These are phyloP conservation scores for Taphrina wiesneri DNA, from an alignment of 1,139 yeast species.

Conservation along the genomic window DNA sequence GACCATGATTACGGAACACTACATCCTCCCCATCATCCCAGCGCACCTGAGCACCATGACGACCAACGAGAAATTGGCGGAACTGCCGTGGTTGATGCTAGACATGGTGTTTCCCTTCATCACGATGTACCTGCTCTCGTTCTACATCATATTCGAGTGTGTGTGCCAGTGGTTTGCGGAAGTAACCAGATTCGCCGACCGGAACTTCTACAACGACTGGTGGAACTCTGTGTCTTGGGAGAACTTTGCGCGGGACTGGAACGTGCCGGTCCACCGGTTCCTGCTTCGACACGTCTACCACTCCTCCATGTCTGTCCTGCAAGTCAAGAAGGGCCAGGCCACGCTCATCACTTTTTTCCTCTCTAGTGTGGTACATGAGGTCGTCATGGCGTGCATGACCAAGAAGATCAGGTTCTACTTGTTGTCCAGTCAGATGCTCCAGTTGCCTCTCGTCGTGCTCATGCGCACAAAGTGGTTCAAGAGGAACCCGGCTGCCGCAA, in stretches of 20 bases:
- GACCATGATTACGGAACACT: conserved; percentile 77
- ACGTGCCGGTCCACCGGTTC: conserved; percentile 90
- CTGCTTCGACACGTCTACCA: conserved; percentile 91
- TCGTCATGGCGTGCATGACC: conserved; percentile 88
- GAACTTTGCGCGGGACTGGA: conserved; percentile 92
- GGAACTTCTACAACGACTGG: conserved; percentile 80
- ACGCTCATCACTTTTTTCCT: conserved; percentile 77
- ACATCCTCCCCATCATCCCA: conserved; percentile 73
- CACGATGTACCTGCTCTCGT: conserved; percentile 70
- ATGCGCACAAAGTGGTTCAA: conserved; percentile 54
- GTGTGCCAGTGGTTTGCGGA: conserved; percentile 85
- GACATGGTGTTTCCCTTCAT: conserved; percentile 63
- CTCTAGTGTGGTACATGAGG: conserved; percentile 81
- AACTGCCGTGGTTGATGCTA: conserved; percentile 63
- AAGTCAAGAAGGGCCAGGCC: conserved; percentile 66
- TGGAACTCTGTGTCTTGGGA: conserved; percentile 97
- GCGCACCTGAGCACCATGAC: conserved; percentile 49
- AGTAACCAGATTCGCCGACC: conserved; percentile 61
- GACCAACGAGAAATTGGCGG: conserved; percentile 51
- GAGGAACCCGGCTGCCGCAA: conserved; percentile 65
- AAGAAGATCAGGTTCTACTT: conserved; percentile 77
- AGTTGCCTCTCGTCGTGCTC: conserved; percentile 51
- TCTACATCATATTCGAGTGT: conserved; percentile 94
- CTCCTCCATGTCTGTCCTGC: conserved; percentile 76
- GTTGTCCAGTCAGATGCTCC: conserved; percentile 77